Conservation (phyloP, 805 yeast genomes). For the Cyberlindnera mrakii region DNA sequence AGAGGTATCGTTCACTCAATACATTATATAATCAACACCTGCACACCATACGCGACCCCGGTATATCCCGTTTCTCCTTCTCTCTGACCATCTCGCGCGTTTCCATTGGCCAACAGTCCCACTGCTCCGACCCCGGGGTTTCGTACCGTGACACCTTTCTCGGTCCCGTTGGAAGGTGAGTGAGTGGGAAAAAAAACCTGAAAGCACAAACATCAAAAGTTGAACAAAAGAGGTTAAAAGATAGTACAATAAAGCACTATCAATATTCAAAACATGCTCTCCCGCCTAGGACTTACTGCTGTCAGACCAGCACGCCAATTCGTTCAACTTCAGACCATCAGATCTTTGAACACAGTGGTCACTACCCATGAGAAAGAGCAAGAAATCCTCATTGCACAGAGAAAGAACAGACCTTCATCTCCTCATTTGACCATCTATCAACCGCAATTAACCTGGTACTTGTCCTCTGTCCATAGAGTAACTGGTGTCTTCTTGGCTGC, state of each 20-base stretch:
- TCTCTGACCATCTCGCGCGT: neutral
- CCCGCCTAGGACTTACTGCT: constrained; percentile 7
- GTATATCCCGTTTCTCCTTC: neutral
- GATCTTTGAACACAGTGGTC: constrained; percentile 32
- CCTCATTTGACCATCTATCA: constrained; percentile 88
- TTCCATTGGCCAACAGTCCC: neutral
- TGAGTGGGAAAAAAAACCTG: neutral
- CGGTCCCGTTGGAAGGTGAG: neutral
- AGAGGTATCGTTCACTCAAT: too few species aligned
- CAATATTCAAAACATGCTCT: constrained; percentile 3
- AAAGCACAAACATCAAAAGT: neutral
- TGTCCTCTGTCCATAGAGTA: constrained; percentile 82
- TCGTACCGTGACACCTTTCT: neutral
- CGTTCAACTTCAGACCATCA: constrained; percentile 12
- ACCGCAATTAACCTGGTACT: constrained; percentile 80
- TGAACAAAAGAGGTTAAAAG: neutral
- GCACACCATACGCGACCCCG: neutral
- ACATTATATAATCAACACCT: neutral
- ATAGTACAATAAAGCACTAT: neutral
- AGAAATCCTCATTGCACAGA: constrained; percentile 68
- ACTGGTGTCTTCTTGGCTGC: constrained; percentile 80
- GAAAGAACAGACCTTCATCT: constrained; percentile 82
- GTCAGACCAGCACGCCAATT: constrained; percentile 7
- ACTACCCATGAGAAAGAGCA: constrained; percentile 61
- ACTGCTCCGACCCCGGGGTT: neutral